phyloP scores from a whole-genome alignment of 441 rosid genomes.

The Populus tomentosa region DNA sequence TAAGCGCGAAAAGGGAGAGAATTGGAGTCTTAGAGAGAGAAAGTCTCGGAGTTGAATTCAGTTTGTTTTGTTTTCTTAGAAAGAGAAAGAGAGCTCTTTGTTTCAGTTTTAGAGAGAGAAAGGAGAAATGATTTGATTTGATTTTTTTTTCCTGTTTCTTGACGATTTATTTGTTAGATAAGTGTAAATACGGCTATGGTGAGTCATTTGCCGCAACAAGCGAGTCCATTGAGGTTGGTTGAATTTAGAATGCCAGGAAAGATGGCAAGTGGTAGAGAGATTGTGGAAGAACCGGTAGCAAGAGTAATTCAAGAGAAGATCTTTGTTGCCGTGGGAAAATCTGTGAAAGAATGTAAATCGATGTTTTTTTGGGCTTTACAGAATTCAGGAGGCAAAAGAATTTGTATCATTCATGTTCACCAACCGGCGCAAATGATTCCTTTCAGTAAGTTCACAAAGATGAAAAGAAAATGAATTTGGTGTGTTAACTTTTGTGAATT shows the following conservation, averaged over 20 bases:
- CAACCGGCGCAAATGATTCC: slow-evolving; percentile 68
- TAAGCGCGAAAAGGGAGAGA: background rate
- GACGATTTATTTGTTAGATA: background rate
- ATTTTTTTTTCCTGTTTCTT: background rate
- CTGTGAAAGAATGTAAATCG: slow-evolving; percentile 48
- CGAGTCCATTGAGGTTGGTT: slow-evolving; percentile 31
- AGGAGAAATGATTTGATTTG: background rate
- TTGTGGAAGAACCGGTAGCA: slow-evolving; percentile 43
- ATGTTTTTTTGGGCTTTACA: slow-evolving; percentile 71
- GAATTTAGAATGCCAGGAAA: slow-evolving; percentile 35
- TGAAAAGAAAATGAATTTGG: background rate
- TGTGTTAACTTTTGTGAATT: background rate
- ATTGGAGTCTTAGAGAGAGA: background rate
- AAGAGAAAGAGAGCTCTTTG: background rate
- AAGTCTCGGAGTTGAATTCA: background rate
- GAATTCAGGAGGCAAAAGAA: slow-evolving; percentile 66
- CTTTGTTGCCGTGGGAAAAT: slow-evolving; percentile 69
- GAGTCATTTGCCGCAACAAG: slow-evolving; percentile 39
- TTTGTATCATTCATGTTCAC: slow-evolving; percentile 72
- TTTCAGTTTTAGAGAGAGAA: background rate
- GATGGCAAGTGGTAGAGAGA: slow-evolving; percentile 37
- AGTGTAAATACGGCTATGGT: slow-evolving; percentile 50
- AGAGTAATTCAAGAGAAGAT: slow-evolving; percentile 56
- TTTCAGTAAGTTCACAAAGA: slow-evolving; percentile 37
- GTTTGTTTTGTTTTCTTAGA: background rate